Evolutionary conservation across 306 rosid genomes (phyloP), one percentile per base, ranked within the genome.

Genomic region (Echinosophora koreensis): DNA sequence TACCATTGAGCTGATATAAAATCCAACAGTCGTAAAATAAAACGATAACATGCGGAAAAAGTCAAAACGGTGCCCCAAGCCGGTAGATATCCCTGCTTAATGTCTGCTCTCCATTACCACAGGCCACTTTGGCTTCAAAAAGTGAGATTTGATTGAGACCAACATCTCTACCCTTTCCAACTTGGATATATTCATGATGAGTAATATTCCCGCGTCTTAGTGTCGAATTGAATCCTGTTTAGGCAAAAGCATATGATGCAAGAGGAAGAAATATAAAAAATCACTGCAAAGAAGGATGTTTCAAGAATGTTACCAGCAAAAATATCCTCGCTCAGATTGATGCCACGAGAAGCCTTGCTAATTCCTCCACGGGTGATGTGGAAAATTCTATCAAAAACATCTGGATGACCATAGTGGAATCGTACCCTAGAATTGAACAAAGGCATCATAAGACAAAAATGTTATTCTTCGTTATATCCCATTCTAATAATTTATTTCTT

Each of bases 331-430:
- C 99, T 95, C 71, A 95, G 85, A 80, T 95, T 88, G 92, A 95
- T 87, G 78, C 91, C 97, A 74, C 91, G 88, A 72, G 99, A 95
- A 82, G 99, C 99, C 86, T 95, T 95, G 86, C 99, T 95, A n/a
- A 92, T 88, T 59, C 99, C 99, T 78, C 99, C 99, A 59, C 99
- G 99, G 66, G 99, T 95, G 54, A 95, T 90, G 77, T 92, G 97
- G 87, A 92, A 95, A 74, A 95, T 92, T 87, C 99, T 89, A 84
- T 95, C 99, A 46, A 95, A 95, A 62, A 95, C 99, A 60, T 95
- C 99, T 1, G 97, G 99, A 87, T 95, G 99, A 59, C 99, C 99
- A 80, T 95, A 95, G 89, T 95, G 99, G 84, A 95, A 92, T 17
- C 99, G 95, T 65, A 92, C 91, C 97, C 99, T 95, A 78, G 47